Conservation (phyloP, 1,284 basidiomycete genomes). For the Tylopilus sp. region DNA sequence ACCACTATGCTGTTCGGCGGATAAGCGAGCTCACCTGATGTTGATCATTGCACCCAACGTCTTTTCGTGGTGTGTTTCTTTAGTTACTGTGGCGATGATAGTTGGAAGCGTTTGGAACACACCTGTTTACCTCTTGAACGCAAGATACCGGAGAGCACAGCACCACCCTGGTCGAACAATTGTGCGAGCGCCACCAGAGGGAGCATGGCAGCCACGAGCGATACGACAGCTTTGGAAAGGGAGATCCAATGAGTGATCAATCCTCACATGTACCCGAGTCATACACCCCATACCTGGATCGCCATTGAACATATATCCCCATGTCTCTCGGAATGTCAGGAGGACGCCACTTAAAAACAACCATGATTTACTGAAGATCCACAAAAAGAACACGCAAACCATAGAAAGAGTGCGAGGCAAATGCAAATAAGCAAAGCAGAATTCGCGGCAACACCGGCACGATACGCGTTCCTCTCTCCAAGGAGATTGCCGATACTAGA, state of each 20-base stretch:
- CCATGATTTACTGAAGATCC: slow-evolving; percentile 13
- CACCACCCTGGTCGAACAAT: slow-evolving; percentile 71
- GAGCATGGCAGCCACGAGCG: slow-evolving; percentile 68
- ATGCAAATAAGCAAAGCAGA: slow-evolving; percentile 64
- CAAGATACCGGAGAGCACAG: slow-evolving; percentile 73
- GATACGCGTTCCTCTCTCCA: slow-evolving; percentile 66
- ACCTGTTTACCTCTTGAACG: slow-evolving; percentile 76
- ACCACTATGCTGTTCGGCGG: neutral
- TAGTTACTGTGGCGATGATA: neutral
- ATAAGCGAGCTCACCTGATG: slow-evolving; percentile 45
- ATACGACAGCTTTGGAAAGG: slow-evolving; percentile 50
- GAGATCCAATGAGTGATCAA: neutral
- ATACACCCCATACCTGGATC: slow-evolving; percentile 58
- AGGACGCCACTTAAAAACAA: slow-evolving; percentile 56
- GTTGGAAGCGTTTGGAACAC: neutral
- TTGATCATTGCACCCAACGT: slow-evolving; percentile 66
- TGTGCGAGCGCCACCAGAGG: slow-evolving; percentile 82
- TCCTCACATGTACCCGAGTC: neutral
- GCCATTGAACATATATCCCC: slow-evolving; percentile 84
- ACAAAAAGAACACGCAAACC: slow-evolving; percentile 42
- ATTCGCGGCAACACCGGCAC: slow-evolving; percentile 65
- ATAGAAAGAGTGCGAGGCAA: slow-evolving; percentile 56
- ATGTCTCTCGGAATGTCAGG: slow-evolving; percentile 67
- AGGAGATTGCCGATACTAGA: slow-evolving; percentile 77
- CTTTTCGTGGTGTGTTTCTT: slow-evolving; percentile 31